Conservation (phyloP, 768 basidiomycete species). For the Agrocybe chaxingu region DNA sequence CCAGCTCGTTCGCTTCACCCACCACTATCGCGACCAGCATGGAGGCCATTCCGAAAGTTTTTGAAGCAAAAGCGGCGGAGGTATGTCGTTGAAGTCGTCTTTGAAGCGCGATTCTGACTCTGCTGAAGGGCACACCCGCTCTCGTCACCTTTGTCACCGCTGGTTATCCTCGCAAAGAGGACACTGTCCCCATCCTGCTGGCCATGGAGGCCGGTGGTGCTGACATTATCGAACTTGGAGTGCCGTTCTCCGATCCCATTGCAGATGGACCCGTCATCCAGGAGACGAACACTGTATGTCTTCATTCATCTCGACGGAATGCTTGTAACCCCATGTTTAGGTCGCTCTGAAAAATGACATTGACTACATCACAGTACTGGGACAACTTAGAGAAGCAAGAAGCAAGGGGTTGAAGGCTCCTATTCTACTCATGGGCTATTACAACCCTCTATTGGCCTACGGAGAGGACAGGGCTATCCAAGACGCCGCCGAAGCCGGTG, state of each 20-base stretch:
- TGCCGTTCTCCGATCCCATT: slow-evolving; percentile 95
- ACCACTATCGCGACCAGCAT: slow-evolving; percentile 32
- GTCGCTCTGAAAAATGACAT: slow-evolving; percentile 80
- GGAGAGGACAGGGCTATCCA: slow-evolving; percentile 93
- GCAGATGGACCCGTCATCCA: slow-evolving; percentile 96
- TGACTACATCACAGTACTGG: slow-evolving; percentile 73
- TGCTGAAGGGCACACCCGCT: slow-evolving; percentile 49
- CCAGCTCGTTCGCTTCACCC: slow-evolving; percentile 7
- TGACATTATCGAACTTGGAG: slow-evolving; percentile 92
- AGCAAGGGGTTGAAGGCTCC: slow-evolving; percentile 80
- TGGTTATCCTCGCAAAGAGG: slow-evolving; percentile 76
- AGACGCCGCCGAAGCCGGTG: slow-evolving; percentile 86
- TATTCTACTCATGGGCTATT: slow-evolving; percentile 97
- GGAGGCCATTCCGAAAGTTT: slow-evolving; percentile 71
- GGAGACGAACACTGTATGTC: slow-evolving; percentile 85
- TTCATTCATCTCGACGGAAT: not conserved
- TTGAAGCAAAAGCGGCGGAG: slow-evolving; percentile 60
- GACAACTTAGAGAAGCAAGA: slow-evolving; percentile 74
- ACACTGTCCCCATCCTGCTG: slow-evolving; percentile 85
- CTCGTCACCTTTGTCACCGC: slow-evolving; percentile 92
- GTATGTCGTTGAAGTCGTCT: slow-evolving; percentile 23
- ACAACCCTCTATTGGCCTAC: slow-evolving; percentile 93
- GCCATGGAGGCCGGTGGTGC: slow-evolving; percentile 93
- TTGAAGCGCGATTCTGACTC: not conserved
- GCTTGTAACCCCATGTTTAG: slow-evolving; percentile 37